phyloP scores from a whole-genome alignment of 2,329 filamentous ascomycete species.

The Phaeosphaeriaceae sp. region DNA sequence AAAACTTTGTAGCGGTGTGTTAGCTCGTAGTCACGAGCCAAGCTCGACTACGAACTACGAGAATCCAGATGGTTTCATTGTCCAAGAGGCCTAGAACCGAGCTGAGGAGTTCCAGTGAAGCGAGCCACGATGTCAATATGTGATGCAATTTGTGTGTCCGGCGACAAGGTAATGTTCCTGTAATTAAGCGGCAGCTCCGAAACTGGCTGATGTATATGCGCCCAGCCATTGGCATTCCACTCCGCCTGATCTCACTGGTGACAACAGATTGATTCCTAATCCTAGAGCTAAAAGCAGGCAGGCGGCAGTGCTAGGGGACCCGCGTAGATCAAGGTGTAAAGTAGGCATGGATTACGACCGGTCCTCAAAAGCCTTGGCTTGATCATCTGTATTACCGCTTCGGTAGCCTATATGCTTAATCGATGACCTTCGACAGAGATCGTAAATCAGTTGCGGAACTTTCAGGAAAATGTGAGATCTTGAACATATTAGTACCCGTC shows the following conservation, averaged over 20 bases:
- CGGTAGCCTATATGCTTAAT: too few relatives aligned
- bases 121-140: background rate
- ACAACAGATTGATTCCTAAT: background rate
- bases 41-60: background rate
- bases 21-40: background rate
- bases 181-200: slow-evolving; percentile 50
- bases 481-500: too few relatives aligned
- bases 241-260: slow-evolving; percentile 28
- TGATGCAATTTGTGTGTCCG: background rate
- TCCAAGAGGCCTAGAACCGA: background rate
- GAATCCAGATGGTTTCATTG: background rate
- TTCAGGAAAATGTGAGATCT: too few relatives aligned
- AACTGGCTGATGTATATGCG: slow-evolving; percentile 50
- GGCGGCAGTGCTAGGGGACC: too few relatives aligned
- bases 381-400: too few relatives aligned
- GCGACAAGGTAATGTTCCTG: background rate
- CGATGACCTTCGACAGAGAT: too few relatives aligned
- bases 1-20: background rate
- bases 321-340: too few relatives aligned
- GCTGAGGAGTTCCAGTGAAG: too few relatives aligned
- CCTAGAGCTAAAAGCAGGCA: too few relatives aligned
- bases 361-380: too few relatives aligned
- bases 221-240: slow-evolving; percentile 45
- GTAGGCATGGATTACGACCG: too few relatives aligned
- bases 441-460: too few relatives aligned